Conservation (phyloP, 2,329 filamentous ascomycete genomes). For the Colletotrichum acutatum region DNA sequence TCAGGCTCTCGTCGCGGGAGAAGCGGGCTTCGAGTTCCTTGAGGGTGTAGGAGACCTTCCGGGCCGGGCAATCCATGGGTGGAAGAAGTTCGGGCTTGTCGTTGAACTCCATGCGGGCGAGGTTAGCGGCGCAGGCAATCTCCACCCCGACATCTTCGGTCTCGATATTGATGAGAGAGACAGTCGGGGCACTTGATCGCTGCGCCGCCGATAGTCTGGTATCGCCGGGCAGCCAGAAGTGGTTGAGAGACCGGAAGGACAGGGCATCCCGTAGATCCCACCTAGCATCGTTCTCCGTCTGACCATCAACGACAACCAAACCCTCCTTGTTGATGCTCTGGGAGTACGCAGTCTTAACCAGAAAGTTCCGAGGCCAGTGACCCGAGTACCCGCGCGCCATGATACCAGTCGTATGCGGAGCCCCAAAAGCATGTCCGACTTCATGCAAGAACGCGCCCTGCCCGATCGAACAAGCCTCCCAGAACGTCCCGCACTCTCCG, state of each 20-base stretch:
- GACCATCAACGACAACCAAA: constrained; percentile 34
- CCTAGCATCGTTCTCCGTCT: constrained; percentile 65
- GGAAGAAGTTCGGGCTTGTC: constrained; percentile 22
- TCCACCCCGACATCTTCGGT: constrained; percentile 39
- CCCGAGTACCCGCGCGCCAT: constrained; percentile 62
- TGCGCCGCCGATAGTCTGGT: constrained; percentile 41
- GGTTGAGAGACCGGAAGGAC: constrained; percentile 74
- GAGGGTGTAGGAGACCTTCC: constrained; percentile 37
- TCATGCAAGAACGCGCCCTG: constrained; percentile 80
- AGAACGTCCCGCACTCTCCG: constrained; percentile 53
- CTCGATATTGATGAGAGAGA: constrained; percentile 12
- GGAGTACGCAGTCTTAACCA: constrained; percentile 45
- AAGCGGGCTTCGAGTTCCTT: constrained; percentile 46
- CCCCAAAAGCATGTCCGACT: constrained; percentile 76
- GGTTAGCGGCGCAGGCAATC: constrained; percentile 37
- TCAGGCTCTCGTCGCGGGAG: constrained; percentile 40
- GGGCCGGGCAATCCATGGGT: neutral
- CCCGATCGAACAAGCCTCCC: constrained; percentile 59
- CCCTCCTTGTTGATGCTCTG: constrained; percentile 41
- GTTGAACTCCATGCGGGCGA: constrained; percentile 37
- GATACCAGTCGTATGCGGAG: constrained; percentile 74
- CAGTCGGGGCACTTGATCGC: constrained; percentile 25
- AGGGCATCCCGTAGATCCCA: constrained; percentile 70
- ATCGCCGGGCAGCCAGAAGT: constrained; percentile 75
- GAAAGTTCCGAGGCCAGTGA: constrained; percentile 55